Base-by-base conservation (phyloP, 169 alveolate species). In the Eimeria falciformis region DNA sequence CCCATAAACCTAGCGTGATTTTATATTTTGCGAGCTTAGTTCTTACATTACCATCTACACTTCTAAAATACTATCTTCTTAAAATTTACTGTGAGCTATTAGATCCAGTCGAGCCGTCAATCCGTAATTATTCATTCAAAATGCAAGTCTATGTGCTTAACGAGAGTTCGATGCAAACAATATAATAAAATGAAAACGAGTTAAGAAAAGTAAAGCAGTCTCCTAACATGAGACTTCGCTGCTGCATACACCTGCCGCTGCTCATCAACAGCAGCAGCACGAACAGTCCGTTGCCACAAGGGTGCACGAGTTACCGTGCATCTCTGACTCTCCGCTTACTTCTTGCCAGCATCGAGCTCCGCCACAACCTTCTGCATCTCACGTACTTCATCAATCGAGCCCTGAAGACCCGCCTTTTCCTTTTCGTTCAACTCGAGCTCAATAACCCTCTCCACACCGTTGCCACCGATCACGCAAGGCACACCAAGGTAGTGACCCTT, bases 401-500 rank as follows among this genome's bases (percentile, higher is more conserved):
- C 53, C 73, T 66, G 62, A 40, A 91, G 82, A 53, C 17, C 62
- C n/a, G 56, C 23, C 53, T 55, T 79, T 55, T 91, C 94, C 45
- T 71, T 45, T 18, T 56, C 94, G 46, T 91, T 94, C 21, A 95
- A 85, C 50, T 95, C 94, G 73, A 95, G 69, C 50, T 92, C 94
- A 5, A 95, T 69, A 25, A 95, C 88, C 18, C 91, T 77, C 58
- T 95, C 97, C 45, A 95, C 93, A 23, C 97, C 97, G 50, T 84
- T 87, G 55, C 87, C 94, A 3, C 97, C 97, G 50, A 95, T 94
- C 18, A 95, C 91, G 29, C 94, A 82, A 56, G 97, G 97, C 40
- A 95, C 96, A 7, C 97, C 97, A 82, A 94, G 78, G 75, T 93
- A 94, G 37, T 92, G 89, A 69, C 92, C 96, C 81, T 96, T 94